These are phyloP conservation scores for Plasmodium vinckei DNA, from an alignment of 169 alveolate species.

Conservation along the genomic window DNA sequence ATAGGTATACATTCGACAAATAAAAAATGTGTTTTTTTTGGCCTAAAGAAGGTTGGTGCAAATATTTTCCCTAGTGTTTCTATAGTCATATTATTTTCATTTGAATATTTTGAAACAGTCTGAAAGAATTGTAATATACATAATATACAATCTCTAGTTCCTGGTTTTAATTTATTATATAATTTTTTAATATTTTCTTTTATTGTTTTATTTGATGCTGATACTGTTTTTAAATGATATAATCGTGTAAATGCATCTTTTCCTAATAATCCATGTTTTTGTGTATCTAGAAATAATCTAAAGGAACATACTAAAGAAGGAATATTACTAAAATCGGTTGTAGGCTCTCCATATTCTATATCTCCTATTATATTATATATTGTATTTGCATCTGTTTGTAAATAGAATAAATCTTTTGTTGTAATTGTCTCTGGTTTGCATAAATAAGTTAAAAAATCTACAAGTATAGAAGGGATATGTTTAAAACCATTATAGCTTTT, in stretches of 20 bases:
- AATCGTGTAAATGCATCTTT: slow-evolving; percentile 53
- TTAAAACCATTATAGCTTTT: slow-evolving; percentile 79
- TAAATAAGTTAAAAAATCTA: slow-evolving; percentile 77
- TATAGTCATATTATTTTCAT: slow-evolving; percentile 67
- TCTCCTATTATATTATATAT: slow-evolving; percentile 79
- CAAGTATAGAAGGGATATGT: slow-evolving; percentile 79
- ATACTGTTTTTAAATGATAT: slow-evolving; percentile 55
- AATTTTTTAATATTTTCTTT: slow-evolving; percentile 31
- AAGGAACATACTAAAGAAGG: slow-evolving; percentile 82
- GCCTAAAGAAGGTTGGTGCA: slow-evolving; percentile 47
- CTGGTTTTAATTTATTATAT: slow-evolving; percentile 46
- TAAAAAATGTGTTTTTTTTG: slow-evolving; percentile 27
- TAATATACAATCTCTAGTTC: slow-evolving; percentile 30
- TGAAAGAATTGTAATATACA: slow-evolving; percentile 61
- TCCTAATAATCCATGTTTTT: slow-evolving; percentile 82
- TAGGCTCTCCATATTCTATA: slow-evolving; percentile 80
- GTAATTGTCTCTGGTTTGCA: slow-evolving; percentile 72
- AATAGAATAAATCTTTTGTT: slow-evolving; percentile 79
- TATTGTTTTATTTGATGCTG: slow-evolving; percentile 56
- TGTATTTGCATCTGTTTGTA: slow-evolving; percentile 78
- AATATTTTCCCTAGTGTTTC: slow-evolving; percentile 41
- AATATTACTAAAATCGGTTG: slow-evolving; percentile 68
- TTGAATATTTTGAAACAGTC: slow-evolving; percentile 46
- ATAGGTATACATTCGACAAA: slow-evolving; percentile 47
- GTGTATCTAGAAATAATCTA: slow-evolving; percentile 80